Evolutionary conservation across 257 asterid species (phyloP).

Genomic region (Nicotiana paniculata): DNA sequence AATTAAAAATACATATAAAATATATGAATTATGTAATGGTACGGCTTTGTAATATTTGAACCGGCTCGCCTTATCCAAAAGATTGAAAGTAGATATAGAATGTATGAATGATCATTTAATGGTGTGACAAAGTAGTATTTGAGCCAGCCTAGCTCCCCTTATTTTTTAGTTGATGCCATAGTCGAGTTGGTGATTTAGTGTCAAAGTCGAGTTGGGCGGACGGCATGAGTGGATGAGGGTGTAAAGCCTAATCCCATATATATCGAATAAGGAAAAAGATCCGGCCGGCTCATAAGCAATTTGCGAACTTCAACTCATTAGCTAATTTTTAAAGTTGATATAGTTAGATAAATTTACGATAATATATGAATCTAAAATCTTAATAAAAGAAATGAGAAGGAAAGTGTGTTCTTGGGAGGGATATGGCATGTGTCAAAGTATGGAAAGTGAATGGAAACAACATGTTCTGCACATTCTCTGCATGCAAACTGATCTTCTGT

Average conservation of each 20-base stretch:
- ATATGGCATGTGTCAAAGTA: constrained; percentile 49
- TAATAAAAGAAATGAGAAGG: neutral
- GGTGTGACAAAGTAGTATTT: neutral
- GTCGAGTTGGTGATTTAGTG: neutral
- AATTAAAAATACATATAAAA: no score
- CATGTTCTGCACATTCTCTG: constrained; percentile 99
- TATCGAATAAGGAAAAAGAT: no score
- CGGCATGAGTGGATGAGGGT: no score
- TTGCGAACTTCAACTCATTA: neutral
- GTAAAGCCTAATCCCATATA: no score
- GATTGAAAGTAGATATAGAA: no score
- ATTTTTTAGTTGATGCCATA: neutral
- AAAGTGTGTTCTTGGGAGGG: neutral
- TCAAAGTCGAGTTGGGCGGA: neutral
- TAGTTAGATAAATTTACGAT: no score
- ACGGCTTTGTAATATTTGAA: no score
- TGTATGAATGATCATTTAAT: no score
- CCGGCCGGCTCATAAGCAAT: no score
- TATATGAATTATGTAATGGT: no score
- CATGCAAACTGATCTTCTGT: constrained; percentile 29
- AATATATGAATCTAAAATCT: neutral
- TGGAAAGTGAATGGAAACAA: constrained; percentile 58
- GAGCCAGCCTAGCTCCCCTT: neutral
- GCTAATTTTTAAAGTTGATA: neutral
- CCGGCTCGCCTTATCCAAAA: no score